phyloP scores from a whole-genome alignment of 345 rosid genomes.

The Citropsis articulata region DNA sequence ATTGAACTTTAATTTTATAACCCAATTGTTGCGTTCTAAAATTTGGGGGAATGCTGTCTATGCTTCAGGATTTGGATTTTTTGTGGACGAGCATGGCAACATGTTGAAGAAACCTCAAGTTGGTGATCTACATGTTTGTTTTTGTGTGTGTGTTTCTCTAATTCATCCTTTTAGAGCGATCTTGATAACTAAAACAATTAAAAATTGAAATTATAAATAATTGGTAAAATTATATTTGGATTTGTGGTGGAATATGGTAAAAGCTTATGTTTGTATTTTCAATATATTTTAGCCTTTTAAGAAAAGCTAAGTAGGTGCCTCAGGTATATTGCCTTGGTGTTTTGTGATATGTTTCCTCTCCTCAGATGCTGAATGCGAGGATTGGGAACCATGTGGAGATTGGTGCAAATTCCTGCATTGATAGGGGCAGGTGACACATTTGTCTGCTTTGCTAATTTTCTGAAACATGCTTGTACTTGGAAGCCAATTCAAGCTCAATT shows the following conservation, averaged over 20 bases:
- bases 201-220: background rate
- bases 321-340: background rate
- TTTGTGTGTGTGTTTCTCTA: background rate
- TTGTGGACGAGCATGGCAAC: slow-evolving; percentile 59
- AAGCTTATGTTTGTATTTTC: background rate
- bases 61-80: slow-evolving; percentile 77
- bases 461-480: background rate
- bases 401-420: slow-evolving; percentile 87
- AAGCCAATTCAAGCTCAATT: background rate
- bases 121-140: slow-evolving; percentile 17
- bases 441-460: background rate
- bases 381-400: slow-evolving; percentile 77
- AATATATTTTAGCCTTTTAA: background rate
- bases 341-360: background rate
- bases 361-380: slow-evolving; percentile 54
- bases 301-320: background rate
- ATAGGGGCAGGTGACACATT: slow-evolving; percentile 71
- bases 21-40: background rate
- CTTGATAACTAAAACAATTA: background rate
- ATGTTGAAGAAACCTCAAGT: slow-evolving; percentile 89
- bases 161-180: background rate
- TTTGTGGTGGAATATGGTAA: background rate
- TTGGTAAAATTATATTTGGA: background rate
- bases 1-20: background rate
- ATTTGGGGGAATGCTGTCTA: background rate